Conservation (phyloP, 2,329 filamentous ascomycete species). For the Clonostachys solani region DNA sequence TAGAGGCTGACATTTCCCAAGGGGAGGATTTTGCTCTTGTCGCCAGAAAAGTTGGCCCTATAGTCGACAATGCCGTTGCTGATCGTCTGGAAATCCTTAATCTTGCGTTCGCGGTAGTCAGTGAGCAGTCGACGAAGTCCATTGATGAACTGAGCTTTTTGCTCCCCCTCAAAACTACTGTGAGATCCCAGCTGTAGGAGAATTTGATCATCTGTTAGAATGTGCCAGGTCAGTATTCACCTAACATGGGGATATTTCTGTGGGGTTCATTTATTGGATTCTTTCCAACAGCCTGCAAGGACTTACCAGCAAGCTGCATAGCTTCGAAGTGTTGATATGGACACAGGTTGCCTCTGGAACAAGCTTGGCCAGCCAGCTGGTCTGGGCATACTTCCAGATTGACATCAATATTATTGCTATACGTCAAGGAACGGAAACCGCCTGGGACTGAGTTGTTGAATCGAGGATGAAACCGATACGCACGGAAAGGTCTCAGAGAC, state of each 20-base stretch:
- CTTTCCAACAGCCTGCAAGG: not conserved
- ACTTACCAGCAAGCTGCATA: slow-evolving; percentile 32
- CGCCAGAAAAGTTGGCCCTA: slow-evolving; percentile 59
- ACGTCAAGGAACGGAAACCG: slow-evolving; percentile 86
- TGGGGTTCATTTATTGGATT: slow-evolving; percentile 3
- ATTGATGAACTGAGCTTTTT: slow-evolving; percentile 56
- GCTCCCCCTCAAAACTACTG: slow-evolving; percentile 58
- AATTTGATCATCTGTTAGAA: slow-evolving; percentile 63
- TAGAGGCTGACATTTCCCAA: slow-evolving; percentile 40
- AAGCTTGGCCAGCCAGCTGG: slow-evolving; percentile 66
- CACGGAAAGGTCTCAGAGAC: slow-evolving; percentile 76
- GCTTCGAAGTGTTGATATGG: slow-evolving; percentile 69
- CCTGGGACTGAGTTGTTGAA: slow-evolving; percentile 66
- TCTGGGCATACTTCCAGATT: slow-evolving; percentile 70
- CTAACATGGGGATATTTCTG: not conserved
- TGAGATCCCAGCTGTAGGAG: slow-evolving; percentile 67
- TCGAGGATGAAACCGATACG: slow-evolving; percentile 83
- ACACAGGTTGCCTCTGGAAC: slow-evolving; percentile 68
- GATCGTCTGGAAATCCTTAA: slow-evolving; percentile 63
- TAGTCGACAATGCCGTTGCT: slow-evolving; percentile 64
- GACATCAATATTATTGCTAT: slow-evolving; percentile 84
- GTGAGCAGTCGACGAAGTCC: slow-evolving; percentile 59
- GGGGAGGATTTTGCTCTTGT: slow-evolving; percentile 58
- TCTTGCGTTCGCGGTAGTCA: slow-evolving; percentile 52
- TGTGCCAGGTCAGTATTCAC: slow-evolving; percentile 7